Base-by-base conservation (phyloP, 2,329 filamentous ascomycete species). In the Penicillium decumbens region DNA sequence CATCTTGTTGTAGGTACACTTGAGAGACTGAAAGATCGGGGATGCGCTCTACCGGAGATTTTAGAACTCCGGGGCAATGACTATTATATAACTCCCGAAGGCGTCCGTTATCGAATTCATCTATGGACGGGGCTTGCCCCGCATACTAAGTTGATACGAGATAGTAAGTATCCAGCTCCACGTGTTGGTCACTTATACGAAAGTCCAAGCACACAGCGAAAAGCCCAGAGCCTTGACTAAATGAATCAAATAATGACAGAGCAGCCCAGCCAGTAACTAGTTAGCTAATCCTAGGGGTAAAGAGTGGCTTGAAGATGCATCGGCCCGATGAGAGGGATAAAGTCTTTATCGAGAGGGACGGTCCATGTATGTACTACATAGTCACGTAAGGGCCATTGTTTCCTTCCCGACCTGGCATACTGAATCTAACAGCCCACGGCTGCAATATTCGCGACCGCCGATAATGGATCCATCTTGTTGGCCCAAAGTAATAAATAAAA, bases 1-100 rank as follows among this genome's bases (percentile, higher is more conserved):
- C 60, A 68, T 70, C 9, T 45, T 58, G 41, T 3, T 1, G 32
- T 20, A 35, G 32, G 20, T 20, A 35, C 32, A 20, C 32, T 20
- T 8, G 15, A 10, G 32, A 20, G 32, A 35, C 15, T 20, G 15
- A 4, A 15, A 10, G 7, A 35, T 8, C 8, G 4, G 32, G 32
- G 15, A 1, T 35, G n/a, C 4, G 15, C 32, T 18, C 18, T 35
- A 18, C 32, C 3, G 30, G n/a, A 7, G n/a, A 6, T 35, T 35
- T 20, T n/a, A n/a, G 8, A 13, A 42, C 20, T 18, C 29, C 4
- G 28, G n/a, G 20, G n/a, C 6, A 25, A 10, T n/a, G 8, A 28
- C 28, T 30, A 43, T 30, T 41, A 48, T 35, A 45, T 49, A 45
- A 38, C 24, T 20, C 20, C 41, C 46, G 49, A 35, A 41, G 41